Conservation (phyloP, 2,329 filamentous ascomycete genomes). For the Gaeumannomyces tritici region DNA sequence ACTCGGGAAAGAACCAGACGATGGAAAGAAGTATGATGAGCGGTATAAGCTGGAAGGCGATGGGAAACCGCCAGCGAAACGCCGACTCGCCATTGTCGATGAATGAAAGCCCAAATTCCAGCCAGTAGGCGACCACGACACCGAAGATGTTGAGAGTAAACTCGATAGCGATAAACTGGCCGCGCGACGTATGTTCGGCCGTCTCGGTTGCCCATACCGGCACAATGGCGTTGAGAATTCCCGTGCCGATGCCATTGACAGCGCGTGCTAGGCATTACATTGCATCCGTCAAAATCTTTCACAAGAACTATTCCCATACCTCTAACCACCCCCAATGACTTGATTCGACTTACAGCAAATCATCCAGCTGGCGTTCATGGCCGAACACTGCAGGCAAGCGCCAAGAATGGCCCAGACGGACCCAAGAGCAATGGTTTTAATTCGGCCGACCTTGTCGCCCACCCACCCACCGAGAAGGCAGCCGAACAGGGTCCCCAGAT, state of each 20-base stretch:
- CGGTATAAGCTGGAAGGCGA: conserved; percentile 16
- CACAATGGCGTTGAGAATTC: conserved; percentile 60
- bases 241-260: conserved; percentile 58
- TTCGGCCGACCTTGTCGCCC: conserved; percentile 52
- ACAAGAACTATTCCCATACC: no score
- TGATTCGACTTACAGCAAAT: conserved; percentile 41
- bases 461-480: conserved; percentile 45
- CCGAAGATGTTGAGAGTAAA: conserved; percentile 39
- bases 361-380: conserved; percentile 61
- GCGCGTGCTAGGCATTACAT: conserved; percentile 36
- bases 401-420: conserved; percentile 49
- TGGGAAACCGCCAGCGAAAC: conserved; percentile 22
- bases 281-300: neutral
- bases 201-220: conserved; percentile 66
- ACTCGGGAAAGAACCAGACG: conserved; percentile 9
- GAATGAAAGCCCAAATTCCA: conserved; percentile 21
- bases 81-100: conserved; percentile 14
- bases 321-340: neutral
- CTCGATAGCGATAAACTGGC: conserved; percentile 61
- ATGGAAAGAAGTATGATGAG: conserved; percentile 7
- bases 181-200: conserved; percentile 56
- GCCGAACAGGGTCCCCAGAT: conserved; percentile 53
- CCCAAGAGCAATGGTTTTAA: conserved; percentile 53
- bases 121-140: conserved; percentile 22
- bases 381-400: conserved; percentile 54